Evolutionary conservation across 2,329 filamentous ascomycete genomes (phyloP), one percentile per base, ranked within the genome.

Genomic region (Colletotrichum sp.): DNA sequence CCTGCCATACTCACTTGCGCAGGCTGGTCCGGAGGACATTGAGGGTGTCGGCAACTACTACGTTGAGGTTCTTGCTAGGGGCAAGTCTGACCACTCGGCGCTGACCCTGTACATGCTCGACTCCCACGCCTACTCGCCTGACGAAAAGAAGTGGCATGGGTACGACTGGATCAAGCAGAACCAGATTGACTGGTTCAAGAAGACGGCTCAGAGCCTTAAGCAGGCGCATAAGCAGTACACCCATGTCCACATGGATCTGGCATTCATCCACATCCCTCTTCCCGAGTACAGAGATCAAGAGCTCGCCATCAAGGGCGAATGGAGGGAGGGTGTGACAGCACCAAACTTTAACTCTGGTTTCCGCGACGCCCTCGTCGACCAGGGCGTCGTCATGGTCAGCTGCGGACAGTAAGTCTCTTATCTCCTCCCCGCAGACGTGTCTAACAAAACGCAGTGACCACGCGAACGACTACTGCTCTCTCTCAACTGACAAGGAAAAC

Each of bases 121-220:
- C 84, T 96, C 96, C 0, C 97, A 99, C 83, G 90, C 94, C 6
- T 98, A 98, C 84, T 95, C 95, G 7, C 96, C 96, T 0, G 94
- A 99, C 82, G 95, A 98, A 85, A 92, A 93, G 72, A 92, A 95
- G 75, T 98, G 93, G 83, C 92, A 92, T n/a, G 97, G 97, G 64
- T 99, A 99, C 83, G 96, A 99, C 85, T 99, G 97, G 97, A 88
- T 99, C 82, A 99, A 99, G 86, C 93, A 93, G 60, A 96, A 92
- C 79, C 97, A 99, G 84, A 98, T 98, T 75, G 92, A 95, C 72
- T 99, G 97, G 97, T 99, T 99, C 88, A 93, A 92, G 79, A 90
- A 92, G 78, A 98, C 95, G 1, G 93, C 95, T 1, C 88, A 93
- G 73, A 86, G 92, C 15, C 86, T 98, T 63, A 95, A 95, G 85